Base-by-base conservation (phyloP, 2,329 filamentous ascomycete species). In the Fusarium sp. region DNA sequence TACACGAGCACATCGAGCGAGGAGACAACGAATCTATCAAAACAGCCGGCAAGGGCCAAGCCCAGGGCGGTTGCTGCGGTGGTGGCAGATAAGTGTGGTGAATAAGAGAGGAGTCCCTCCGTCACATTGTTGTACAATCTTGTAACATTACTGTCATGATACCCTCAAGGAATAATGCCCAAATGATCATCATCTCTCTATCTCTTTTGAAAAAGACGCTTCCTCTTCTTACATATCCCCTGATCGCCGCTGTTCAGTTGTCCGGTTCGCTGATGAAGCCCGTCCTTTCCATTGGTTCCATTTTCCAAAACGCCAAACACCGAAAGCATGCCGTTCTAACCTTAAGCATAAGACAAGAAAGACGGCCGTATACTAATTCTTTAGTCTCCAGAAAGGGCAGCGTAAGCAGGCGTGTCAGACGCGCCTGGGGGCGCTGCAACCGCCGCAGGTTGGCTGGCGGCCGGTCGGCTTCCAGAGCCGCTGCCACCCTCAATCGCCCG, bases 21-120 rank as follows among this genome's bases (percentile, higher is more conserved):
- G 94, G 96, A 57, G 93, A 98, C 82, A 99, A 99, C 78, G 94
- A 98, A 74, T 93, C 91, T 36, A 89, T 98, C 75, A 97, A 95
- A 81, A 84, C 89, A 54, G 86, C 87, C 3, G 85, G 82, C 64
- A 79, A 66, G 2, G 77, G 76, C 40, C 62, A 62, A n/a, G 50
- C 66, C n/a, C 71, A 76, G 8, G 76, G 78, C 18, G 60, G 68
- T 15, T 70, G 68, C 68, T 70, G 68, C 27, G 78, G 79, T 12
- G 80, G 81, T 58, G 77, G 77, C 37, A 23, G 23, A 23, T 23
- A 23, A 23, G 23, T 23, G 23, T 23, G 73, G 77, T 57, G 76
- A 72, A 60, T 79, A 61, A 75, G 59, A 52, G 60, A 65, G 59
- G 62, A 62, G 36, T 62, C 59, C 39, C 51, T 62, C 43, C n/a